These are phyloP conservation scores for Rhizopogon salebrosus DNA, from an alignment of 768 basidiomycete species.

Conservation along the genomic window DNA sequence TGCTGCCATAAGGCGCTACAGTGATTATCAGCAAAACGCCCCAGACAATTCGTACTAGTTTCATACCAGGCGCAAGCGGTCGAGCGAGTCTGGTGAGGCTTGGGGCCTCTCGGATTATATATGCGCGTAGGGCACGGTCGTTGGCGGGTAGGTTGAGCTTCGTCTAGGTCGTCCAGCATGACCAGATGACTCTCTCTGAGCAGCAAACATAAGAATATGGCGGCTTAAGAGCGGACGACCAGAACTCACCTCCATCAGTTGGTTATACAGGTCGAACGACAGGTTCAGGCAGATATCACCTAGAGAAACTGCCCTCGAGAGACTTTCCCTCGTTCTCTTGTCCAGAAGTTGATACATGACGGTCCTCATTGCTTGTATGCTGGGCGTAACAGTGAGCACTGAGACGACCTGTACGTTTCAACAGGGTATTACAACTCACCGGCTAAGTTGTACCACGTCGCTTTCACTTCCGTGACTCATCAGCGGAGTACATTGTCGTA, in stretches of 20 bases:
- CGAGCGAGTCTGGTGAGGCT: neutral
- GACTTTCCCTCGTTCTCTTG: neutral
- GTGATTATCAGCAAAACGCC: neutral
- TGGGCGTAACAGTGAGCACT: neutral
- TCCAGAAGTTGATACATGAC: conserved; percentile 1
- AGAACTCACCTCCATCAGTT: neutral
- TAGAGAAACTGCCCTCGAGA: neutral
- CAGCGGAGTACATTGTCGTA: neutral
- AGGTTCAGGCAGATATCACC: neutral
- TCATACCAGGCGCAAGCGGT: neutral
- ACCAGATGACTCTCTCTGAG: neutral
- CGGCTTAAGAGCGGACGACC: neutral
- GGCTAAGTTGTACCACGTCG: neutral
- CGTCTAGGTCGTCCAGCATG: neutral
- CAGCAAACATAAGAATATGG: neutral
- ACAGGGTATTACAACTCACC: neutral
- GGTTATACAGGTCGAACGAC: neutral
- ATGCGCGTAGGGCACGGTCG: neutral
- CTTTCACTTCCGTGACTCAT: neutral
- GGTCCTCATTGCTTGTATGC: conserved; percentile 1
- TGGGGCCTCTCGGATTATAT: neutral
- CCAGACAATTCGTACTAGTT: neutral
- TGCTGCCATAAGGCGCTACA: neutral
- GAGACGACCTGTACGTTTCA: neutral
- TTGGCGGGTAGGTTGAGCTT: neutral